phyloP scores from a whole-genome alignment of 352 stramenopile species.

The Phytophthora constricta region DNA sequence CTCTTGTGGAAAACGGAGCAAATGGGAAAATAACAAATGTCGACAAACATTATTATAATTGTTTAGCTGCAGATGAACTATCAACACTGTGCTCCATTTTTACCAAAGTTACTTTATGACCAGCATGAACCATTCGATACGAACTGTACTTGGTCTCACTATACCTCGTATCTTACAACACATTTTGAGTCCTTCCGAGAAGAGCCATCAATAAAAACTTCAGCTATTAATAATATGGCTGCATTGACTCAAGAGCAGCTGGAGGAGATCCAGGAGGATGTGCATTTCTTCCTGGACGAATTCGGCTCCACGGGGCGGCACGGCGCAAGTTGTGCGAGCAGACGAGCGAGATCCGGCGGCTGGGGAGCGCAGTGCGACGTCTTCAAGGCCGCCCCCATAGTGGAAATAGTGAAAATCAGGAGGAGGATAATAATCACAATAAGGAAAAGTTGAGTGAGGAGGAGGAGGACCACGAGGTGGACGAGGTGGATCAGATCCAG shows the following conservation, averaged over 20 bases:
- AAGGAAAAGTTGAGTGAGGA: neutral
- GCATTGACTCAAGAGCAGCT: too few species aligned
- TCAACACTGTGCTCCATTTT: neutral
- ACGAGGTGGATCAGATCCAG: slow-evolving; percentile 1
- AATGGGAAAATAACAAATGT: too few species aligned
- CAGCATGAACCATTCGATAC: neutral
- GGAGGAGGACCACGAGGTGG: neutral
- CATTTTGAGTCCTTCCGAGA: neutral
- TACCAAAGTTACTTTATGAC: neutral
- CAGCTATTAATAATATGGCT: too few species aligned
- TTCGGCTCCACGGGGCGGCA: slow-evolving; percentile 22
- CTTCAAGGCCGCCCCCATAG: slow-evolving; percentile 2
- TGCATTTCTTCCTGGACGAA: slow-evolving; percentile 22
- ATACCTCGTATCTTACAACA: neutral
- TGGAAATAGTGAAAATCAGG: neutral
- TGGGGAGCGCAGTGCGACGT: slow-evolving; percentile 1
- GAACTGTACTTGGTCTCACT: neutral
- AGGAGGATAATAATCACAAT: neutral
- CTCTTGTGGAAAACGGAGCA: too few species aligned
- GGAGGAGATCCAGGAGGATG: slow-evolving; percentile 9
- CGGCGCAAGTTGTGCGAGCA: neutral
- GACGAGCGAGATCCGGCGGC: neutral
- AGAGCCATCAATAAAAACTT: neutral
- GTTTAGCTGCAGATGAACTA: neutral
- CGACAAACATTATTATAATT: too few species aligned